These are phyloP conservation scores for Aspergillus funiculosus DNA, from an alignment of 495 filamentous ascomycete species.

Conservation along the genomic window DNA sequence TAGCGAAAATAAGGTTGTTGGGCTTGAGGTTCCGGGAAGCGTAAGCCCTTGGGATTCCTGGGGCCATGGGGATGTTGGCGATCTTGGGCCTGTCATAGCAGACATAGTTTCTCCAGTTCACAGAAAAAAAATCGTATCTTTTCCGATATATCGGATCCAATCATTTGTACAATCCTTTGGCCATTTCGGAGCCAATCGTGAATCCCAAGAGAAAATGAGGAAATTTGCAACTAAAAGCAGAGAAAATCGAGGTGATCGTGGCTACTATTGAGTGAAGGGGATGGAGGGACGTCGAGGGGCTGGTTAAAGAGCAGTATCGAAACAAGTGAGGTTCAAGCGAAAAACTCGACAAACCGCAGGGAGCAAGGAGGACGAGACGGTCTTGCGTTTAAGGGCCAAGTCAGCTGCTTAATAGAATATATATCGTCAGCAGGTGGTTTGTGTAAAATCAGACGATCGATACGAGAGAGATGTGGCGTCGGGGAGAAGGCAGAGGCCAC, in stretches of 20 bases:
- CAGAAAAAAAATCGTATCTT: background rate
- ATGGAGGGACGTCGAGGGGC: too few relatives aligned
- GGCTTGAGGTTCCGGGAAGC: slow-evolving; percentile 24
- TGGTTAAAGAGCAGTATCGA: too few relatives aligned
- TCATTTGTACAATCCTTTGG: slow-evolving; percentile 11
- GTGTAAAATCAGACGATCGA: background rate
- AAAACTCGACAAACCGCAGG: too few relatives aligned
- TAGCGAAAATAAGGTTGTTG: slow-evolving; percentile 25
- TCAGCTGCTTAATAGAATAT: slow-evolving; percentile 3
- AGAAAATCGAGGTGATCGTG: background rate
- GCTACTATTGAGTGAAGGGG: too few relatives aligned
- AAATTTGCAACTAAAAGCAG: background rate
- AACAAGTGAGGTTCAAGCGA: too few relatives aligned
- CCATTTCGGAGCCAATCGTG: slow-evolving; percentile 17
- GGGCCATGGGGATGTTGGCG: slow-evolving; percentile 44
- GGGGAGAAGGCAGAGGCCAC: slow-evolving; percentile 1
- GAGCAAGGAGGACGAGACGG: too few relatives aligned
- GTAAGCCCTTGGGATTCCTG: slow-evolving; percentile 27
- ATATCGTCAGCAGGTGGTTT: background rate
- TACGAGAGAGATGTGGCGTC: slow-evolving; percentile 1
- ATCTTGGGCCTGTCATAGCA: slow-evolving; percentile 43
- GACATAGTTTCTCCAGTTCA: slow-evolving; percentile 19
- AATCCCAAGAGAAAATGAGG: background rate
- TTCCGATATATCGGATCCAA: slow-evolving; percentile 8
- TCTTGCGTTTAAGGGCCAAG: too few relatives aligned